Percentiles rank a stretch among this genome's conserved stretches.
phyloP scores from a whole-genome alignment of 148 eudicot genomes.

The Fagopyrum tataricum region DNA sequence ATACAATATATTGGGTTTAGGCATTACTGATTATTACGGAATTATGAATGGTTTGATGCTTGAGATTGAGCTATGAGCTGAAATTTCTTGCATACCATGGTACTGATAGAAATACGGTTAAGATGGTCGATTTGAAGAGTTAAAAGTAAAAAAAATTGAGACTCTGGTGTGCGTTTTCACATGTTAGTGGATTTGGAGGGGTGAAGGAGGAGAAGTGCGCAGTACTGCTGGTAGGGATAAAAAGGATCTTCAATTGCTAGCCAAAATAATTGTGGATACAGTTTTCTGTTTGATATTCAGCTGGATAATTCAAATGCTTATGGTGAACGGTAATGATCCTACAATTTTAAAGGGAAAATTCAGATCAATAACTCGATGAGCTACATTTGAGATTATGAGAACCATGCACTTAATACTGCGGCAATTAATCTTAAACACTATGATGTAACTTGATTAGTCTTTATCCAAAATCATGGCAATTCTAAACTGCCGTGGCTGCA shows the following conservation, averaged over 20 bases:
- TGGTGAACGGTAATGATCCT: too few relatives aligned
- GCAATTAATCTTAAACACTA: not conserved
- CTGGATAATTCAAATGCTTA: too few relatives aligned
- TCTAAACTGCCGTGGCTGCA: not conserved
- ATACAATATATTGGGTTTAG: not conserved
- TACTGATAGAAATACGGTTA: not conserved
- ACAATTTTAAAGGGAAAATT: not conserved
- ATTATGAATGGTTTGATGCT: not conserved
- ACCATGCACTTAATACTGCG: not conserved
- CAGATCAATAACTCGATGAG: not conserved
- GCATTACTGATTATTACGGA: not conserved
- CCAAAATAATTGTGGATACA: not conserved
- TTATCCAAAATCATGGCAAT: not conserved
- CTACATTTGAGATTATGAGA: not conserved
- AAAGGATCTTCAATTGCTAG: constrained; percentile 5
- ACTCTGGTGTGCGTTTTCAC: not conserved
- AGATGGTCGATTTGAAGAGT: not conserved
- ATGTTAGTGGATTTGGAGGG: not conserved
- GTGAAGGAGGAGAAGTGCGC: not conserved
- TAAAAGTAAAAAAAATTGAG: not conserved
- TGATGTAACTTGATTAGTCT: not conserved
- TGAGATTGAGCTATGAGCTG: constrained; percentile 5
- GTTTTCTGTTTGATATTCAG: not conserved
- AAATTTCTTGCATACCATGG: not conserved
- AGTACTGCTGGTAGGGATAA: not conserved